These are phyloP conservation scores for Trichoderma endophyticum DNA, from an alignment of 2,329 filamentous ascomycete genomes.

Conservation along the genomic window DNA sequence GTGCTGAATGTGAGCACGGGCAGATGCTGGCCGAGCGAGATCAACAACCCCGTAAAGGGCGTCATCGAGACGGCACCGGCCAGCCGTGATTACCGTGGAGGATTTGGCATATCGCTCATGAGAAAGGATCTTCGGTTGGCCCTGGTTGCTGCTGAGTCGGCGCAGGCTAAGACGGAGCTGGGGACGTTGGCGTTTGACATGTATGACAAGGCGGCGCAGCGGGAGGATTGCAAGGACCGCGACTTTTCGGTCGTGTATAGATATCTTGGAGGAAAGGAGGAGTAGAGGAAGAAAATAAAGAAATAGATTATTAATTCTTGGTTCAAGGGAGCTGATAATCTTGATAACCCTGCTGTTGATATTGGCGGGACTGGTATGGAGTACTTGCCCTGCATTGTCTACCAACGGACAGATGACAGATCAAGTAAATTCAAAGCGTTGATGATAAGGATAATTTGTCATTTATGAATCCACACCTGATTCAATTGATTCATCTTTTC, in stretches of 20 bases:
- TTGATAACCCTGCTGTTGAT: neutral
- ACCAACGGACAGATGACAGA: neutral
- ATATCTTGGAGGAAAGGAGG: conserved; percentile 55
- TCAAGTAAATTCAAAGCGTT: neutral
- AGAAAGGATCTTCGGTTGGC: conserved; percentile 74
- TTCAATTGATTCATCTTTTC: neutral
- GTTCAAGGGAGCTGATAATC: neutral
- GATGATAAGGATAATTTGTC: neutral
- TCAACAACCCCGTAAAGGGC: conserved; percentile 91
- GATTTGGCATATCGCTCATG: conserved; percentile 76
- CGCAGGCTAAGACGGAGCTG: conserved; percentile 62
- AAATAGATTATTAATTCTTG: neutral
- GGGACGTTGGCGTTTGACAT: conserved; percentile 61
- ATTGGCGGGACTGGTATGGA: neutral
- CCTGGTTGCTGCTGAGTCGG: conserved; percentile 67
- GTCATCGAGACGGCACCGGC: conserved; percentile 76
- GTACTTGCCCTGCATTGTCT: neutral
- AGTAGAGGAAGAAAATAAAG: neutral
- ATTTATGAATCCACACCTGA: neutral
- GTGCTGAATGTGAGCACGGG: conserved; percentile 94
- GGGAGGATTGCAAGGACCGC: conserved; percentile 61
- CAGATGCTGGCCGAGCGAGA: conserved; percentile 91
- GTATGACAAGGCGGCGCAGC: conserved; percentile 63
- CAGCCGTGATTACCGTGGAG: conserved; percentile 70
- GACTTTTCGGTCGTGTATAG: conserved; percentile 83